Evolutionary conservation across 441 rosid species (phyloP).

Genomic region (Erysimum cheiri): DNA sequence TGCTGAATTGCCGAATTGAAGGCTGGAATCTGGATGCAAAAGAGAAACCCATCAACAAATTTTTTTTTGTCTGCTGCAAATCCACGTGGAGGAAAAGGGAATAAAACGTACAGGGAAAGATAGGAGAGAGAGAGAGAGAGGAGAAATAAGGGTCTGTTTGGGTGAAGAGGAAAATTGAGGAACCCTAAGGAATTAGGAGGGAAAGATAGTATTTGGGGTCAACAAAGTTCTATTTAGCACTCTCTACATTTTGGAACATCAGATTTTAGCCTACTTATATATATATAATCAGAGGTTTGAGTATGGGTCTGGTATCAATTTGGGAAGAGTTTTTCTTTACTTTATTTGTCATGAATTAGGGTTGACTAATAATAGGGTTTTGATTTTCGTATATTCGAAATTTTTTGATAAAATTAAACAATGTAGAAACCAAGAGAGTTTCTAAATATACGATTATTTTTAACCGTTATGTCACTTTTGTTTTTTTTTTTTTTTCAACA

Average conservation of each 20-base stretch:
- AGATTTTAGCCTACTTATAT: conserved; percentile 23
- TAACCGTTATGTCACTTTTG: too few relatives aligned
- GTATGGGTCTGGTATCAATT: neutral
- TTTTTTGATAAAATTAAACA: neutral
- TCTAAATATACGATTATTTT: too few relatives aligned
- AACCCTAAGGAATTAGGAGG: conserved; percentile 47
- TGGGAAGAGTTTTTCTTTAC: neutral
- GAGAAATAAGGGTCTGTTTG: neutral
- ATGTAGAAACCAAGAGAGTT: neutral
- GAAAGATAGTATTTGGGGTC: conserved; percentile 28
- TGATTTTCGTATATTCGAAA: neutral
- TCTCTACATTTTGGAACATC: neutral
- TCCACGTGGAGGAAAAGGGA: conserved; percentile 22
- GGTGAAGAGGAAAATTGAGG: conserved; percentile 18
- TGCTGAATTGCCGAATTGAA: conserved; percentile 17
- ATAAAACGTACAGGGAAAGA: conserved; percentile 35
- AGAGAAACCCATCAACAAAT: conserved; percentile 17
- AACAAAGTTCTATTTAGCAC: conserved; percentile 2
- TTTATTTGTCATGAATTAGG: neutral
- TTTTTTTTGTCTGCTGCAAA: conserved; percentile 2
- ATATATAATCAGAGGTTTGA: neutral
- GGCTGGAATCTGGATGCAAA: conserved; percentile 8
- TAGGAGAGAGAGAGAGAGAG: neutral
- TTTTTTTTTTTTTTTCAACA: too few relatives aligned
- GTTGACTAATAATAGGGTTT: neutral